These are phyloP conservation scores for Pulicaria dysenterica DNA, from an alignment of 129 eudicot species.

Conservation along the genomic window DNA sequence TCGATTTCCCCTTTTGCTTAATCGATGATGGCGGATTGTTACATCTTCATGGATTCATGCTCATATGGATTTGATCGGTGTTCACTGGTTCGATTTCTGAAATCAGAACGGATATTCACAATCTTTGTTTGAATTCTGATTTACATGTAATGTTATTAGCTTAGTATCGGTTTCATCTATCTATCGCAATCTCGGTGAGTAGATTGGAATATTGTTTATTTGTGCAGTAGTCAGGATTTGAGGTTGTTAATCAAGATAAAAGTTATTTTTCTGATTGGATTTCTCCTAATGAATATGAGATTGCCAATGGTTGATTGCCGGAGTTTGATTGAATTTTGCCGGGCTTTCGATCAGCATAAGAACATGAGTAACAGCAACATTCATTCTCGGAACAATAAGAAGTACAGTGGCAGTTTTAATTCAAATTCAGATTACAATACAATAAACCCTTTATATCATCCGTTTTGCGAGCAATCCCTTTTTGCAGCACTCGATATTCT, in stretches of 20 bases:
- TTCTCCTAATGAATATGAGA: conserved; percentile 30
- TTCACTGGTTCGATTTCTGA: not conserved
- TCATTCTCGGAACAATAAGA: conserved; percentile 25
- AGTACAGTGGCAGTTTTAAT: not conserved
- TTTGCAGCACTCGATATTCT: conserved; percentile 39
- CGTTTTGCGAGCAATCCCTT: conserved; percentile 40
- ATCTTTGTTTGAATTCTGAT: not conserved
- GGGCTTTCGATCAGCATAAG: conserved; percentile 43
- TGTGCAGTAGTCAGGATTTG: not conserved
- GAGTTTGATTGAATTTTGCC: conserved; percentile 51
- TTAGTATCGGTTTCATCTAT: not conserved
- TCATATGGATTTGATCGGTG: not conserved
- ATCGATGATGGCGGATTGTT: conserved; percentile 3
- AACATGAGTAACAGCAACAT: conserved; percentile 1
- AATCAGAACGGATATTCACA: not conserved
- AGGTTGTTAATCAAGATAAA: not conserved
- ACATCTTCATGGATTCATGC: not conserved
- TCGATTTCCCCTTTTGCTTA: not conserved
- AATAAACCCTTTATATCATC: conserved; percentile 20
- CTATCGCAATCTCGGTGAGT: not conserved
- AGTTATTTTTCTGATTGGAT: not conserved
- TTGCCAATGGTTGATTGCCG: conserved; percentile 56
- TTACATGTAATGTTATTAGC: not conserved
- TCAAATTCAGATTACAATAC: not conserved
- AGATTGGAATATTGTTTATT: conserved; percentile 8